Evolutionary conservation across 768 basidiomycete genomes (phyloP).

Genomic region (Suillus sp.): DNA sequence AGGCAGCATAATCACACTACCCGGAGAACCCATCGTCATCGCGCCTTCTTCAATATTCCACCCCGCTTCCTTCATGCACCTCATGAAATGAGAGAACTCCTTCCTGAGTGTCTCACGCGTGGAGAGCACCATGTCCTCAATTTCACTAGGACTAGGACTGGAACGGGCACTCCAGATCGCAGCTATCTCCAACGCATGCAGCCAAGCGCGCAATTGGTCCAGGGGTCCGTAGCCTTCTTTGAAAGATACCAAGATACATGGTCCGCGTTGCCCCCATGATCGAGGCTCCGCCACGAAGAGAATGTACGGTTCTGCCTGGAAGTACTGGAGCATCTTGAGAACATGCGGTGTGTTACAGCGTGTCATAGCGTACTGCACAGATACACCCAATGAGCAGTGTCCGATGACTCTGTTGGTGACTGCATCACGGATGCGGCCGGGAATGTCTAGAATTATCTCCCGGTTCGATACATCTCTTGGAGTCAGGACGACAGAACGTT

Average conservation of each 20-base stretch:
- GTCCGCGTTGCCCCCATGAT: background rate
- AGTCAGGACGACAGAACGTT: slow-evolving; percentile 22
- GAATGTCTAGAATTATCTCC: slow-evolving; percentile 48
- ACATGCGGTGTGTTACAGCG: slow-evolving; percentile 20
- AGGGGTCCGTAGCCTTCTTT: slow-evolving; percentile 48
- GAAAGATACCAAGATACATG: slow-evolving; percentile 46
- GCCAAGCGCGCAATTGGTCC: slow-evolving; percentile 63
- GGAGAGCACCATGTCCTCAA: slow-evolving; percentile 15
- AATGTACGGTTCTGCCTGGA: slow-evolving; percentile 50
- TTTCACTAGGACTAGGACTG: slow-evolving; percentile 8
- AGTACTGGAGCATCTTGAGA: slow-evolving; percentile 39
- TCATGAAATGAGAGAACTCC: slow-evolving; percentile 23
- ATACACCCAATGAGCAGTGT: slow-evolving; percentile 52
- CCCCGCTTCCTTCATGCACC: slow-evolving; percentile 28
- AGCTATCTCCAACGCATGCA: slow-evolving; percentile 27
- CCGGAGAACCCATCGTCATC: slow-evolving; percentile 33
- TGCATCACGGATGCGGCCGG: slow-evolving; percentile 42
- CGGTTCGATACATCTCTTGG: slow-evolving; percentile 42
- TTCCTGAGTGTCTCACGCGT: slow-evolving; percentile 18
- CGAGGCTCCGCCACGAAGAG: slow-evolving; percentile 45
- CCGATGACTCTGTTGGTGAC: slow-evolving; percentile 41
- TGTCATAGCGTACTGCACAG: slow-evolving; percentile 34
- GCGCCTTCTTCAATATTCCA: slow-evolving; percentile 42
- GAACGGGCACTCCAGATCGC: slow-evolving; percentile 10
- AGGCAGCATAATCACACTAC: slow-evolving; percentile 21